A percentile compares a stretch with the other conserved stretches of the same genome.
These are phyloP conservation scores for Kluyveromyces starmeri DNA, from an alignment of 805 yeast genomes.

Conservation along the genomic window DNA sequence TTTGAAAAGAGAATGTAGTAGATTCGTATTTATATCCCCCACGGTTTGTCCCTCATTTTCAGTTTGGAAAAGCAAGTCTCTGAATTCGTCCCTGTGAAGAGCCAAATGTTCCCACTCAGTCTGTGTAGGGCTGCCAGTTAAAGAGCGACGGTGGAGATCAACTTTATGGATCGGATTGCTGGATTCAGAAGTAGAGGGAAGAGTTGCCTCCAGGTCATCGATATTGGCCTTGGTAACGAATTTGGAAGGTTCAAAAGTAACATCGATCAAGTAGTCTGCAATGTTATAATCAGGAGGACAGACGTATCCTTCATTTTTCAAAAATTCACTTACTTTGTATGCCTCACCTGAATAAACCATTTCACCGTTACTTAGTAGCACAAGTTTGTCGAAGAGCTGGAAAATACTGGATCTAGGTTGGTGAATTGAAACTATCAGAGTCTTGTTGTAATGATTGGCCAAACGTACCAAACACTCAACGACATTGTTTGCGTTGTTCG, in stretches of 20 bases:
- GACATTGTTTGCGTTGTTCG: slow-evolving; percentile 88
- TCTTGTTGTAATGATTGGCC: slow-evolving; percentile 73
- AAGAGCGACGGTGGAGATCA: slow-evolving; percentile 16
- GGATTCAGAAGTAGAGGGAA: slow-evolving; percentile 17
- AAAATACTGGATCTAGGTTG: slow-evolving; percentile 97
- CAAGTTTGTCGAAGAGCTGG: slow-evolving; percentile 73
- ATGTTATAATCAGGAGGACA: slow-evolving; percentile 89
- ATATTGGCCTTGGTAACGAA: slow-evolving; percentile 8
- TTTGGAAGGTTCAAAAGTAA: slow-evolving; percentile 53
- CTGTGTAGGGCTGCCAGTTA: slow-evolving; percentile 44
- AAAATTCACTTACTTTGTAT: slow-evolving; percentile 64
- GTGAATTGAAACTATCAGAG: slow-evolving; percentile 88
- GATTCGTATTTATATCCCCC: slow-evolving; percentile 13
- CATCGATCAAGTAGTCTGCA: slow-evolving; percentile 88
- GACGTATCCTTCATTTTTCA: slow-evolving; percentile 61
- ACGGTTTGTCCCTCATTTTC: slow-evolving; percentile 8
- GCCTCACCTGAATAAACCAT: slow-evolving; percentile 84
- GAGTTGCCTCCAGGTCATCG: slow-evolving; percentile 25
- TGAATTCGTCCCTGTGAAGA: slow-evolving; percentile 64
- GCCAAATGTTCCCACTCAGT: slow-evolving; percentile 85
- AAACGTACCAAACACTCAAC: slow-evolving; percentile 74
- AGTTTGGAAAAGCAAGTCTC: slow-evolving; percentile 19
- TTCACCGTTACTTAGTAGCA: slow-evolving; percentile 76
- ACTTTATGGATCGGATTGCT: slow-evolving; percentile 27
- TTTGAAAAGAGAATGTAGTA: slow-evolving; percentile 25